Percentiles rank a stretch among this genome's conserved stretches.
Conservation (phyloP, 1,284 basidiomycete species). For the Ganoderma sp. region DNA sequence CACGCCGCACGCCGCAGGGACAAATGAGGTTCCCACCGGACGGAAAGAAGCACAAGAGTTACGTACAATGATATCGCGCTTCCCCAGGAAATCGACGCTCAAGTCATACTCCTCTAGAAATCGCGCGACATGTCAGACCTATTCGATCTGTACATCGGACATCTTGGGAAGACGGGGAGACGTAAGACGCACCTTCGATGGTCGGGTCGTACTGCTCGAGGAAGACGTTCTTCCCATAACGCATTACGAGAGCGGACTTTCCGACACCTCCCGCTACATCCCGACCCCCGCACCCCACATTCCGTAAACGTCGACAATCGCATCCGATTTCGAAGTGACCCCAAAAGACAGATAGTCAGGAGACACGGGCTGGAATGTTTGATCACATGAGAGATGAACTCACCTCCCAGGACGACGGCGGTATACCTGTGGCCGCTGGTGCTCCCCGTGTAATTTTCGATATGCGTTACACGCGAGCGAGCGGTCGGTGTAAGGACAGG, state of each 20-base stretch:
- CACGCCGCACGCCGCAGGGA: conserved; percentile 2
- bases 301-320: background rate
- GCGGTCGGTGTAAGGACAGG: background rate
- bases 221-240: conserved; percentile 78
- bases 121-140: conserved; percentile 26
- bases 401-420: conserved; percentile 80
- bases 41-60: background rate
- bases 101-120: conserved; percentile 68
- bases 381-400: conserved; percentile 32
- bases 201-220: conserved; percentile 82
- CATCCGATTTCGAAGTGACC: background rate
- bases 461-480: conserved; percentile 6
- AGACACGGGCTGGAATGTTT: conserved; percentile 7
- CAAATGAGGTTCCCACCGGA: conserved; percentile 2
- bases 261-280: conserved; percentile 78
- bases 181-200: conserved; percentile 66
- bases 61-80: conserved; percentile 44
- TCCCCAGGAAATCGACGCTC: conserved; percentile 58
- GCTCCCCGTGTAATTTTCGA: background rate
- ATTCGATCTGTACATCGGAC: conserved; percentile 1
- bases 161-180: background rate
- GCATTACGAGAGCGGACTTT: conserved; percentile 76
- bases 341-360: background rate
- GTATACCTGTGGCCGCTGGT: conserved; percentile 60
- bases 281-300: background rate